Evolutionary conservation across 345 rosid genomes (phyloP), one percentile per base, ranked within the genome.

Genomic region (Aquilaria sinensis): DNA sequence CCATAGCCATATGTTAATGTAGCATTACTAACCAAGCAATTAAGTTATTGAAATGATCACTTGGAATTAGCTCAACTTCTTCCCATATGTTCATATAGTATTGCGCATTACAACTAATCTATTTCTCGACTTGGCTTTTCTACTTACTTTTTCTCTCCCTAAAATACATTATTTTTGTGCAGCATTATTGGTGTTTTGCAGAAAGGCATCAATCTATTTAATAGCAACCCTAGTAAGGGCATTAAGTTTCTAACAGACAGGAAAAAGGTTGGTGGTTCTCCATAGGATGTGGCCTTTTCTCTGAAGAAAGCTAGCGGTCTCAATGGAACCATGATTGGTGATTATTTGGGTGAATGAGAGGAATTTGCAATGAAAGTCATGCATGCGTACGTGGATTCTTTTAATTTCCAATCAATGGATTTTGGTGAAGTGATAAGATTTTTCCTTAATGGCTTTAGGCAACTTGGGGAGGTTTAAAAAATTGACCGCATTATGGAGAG

Each of bases 401-500:
- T 85, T 67, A 78, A 90, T 72, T 90, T 90, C 72, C 78, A 80
- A 71, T 83, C 65, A 53, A 82, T 82, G 83, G 83, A 80, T 71
- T 90, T 88, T 85, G 97, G 87, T 62, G 90, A 84, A 74, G 81
- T 91, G 32, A 82, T 90, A 74, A 85, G 96, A 79, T 84, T 81
- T 79, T 85, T 90, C 80, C 79, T 90, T 50, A 76, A 77, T 57
- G 96, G 97, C 68, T 90, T 90, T 65, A 85, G 89, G 75, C 76
- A 88, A 71, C 97, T 96, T 14, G 96, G 96, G 74, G 97, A 90
- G 77, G 96, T 96, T 11, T 93, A 90, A 74, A 90, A 90, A 77
- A 90, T 88, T 80, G 96, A 90, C 77, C 86, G 97, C 57, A 83
- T 90, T 58, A 88, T 90, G 97, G 96, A 88, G n/a, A n/a, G n/a